Evolutionary conservation across 768 basidiomycete genomes (phyloP), one percentile per base, ranked within the genome.

Genomic region (Collybia sordida): DNA sequence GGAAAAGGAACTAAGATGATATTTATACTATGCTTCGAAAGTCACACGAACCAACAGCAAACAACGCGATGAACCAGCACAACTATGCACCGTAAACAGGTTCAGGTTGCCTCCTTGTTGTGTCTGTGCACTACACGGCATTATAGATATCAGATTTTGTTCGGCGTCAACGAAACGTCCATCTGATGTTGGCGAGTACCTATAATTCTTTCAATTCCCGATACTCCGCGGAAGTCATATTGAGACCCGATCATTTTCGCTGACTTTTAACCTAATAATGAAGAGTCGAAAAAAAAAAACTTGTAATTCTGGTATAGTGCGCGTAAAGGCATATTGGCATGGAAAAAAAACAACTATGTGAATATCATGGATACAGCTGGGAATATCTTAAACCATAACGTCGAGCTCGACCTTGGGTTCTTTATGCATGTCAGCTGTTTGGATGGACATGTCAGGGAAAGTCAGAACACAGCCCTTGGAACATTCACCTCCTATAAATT

Each of bases 401-500:
- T 36, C 48, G 25, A 28, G 42, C 17, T 57, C 36, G 34, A 50
- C 45, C 55, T 65, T 66, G 52, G 61, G 60, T 52, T 68, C 71
- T 56, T 65, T 70, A 59, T 75, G 72, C 74, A 74, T 73, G 56
- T 72, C 69, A 60, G 49, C 71, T 74, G 58, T 31, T 48, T 38
- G 37, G 37, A 47, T 38, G 37, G 37, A 47, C 45, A 43, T 12
- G 31, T 31, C 31, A 31, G 31, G 14, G 14, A 7, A 31, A 12
- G 31, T 31, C 31, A 31, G 9, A 31, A 31, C 31, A 31, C 38
- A 42, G 18, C 12, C 22, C 21, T 45, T 49, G 38, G 28, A 49
- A 31, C 24, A 71, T 72, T 52, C 53, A 86, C 85, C 71, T 64
- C 79, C 83, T 54, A 70, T 63, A 64, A 86, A 87, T 62, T 80